A percentile compares a stretch with the other conserved stretches of the same genome.
Evolutionary conservation across 2,329 filamentous ascomycete genomes (phyloP).

Genomic region (Corinectria fuckeliana): DNA sequence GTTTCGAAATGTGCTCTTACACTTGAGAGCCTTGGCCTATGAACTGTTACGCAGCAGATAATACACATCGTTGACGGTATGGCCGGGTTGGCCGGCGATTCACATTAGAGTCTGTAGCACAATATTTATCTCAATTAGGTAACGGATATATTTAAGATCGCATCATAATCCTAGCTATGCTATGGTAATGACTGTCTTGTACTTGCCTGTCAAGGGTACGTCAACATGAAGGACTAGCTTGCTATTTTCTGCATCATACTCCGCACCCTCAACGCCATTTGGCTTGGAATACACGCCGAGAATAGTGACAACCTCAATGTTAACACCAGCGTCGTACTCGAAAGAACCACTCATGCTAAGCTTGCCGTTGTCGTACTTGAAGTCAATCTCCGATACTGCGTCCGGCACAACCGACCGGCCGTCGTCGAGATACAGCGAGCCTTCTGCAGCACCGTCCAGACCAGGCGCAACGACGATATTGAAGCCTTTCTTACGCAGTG

Average conservation of each 20-base stretch:
- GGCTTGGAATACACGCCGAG: constrained; percentile 45
- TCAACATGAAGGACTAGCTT: constrained; percentile 31
- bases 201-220: constrained; percentile 29
- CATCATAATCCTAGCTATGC: not conserved
- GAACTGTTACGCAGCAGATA: no score
- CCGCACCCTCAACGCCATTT: constrained; percentile 15
- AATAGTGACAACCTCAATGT: constrained; percentile 56
- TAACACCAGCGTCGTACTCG: constrained; percentile 54
- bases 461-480: constrained; percentile 71
- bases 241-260: constrained; percentile 32
- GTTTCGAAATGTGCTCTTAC: no score
- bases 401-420: constrained; percentile 69
- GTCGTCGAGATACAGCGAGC: constrained; percentile 77
- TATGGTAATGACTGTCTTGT: constrained; percentile 1
- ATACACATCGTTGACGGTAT: no score
- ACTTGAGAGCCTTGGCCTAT: no score
- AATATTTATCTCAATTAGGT: no score
- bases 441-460: constrained; percentile 65
- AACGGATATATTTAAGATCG: no score
- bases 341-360: constrained; percentile 61
- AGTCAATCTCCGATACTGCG: constrained; percentile 62
- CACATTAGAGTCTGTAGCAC: no score
- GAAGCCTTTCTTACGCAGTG: constrained; percentile 69
- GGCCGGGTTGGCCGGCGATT: no score
- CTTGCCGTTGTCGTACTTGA: constrained; percentile 61